Percentiles rank a stretch among this genome's conserved stretches.
phyloP scores from a whole-genome alignment of 1,284 basidiomycete species.

The Sporisorium iseilematis-ciliati region DNA sequence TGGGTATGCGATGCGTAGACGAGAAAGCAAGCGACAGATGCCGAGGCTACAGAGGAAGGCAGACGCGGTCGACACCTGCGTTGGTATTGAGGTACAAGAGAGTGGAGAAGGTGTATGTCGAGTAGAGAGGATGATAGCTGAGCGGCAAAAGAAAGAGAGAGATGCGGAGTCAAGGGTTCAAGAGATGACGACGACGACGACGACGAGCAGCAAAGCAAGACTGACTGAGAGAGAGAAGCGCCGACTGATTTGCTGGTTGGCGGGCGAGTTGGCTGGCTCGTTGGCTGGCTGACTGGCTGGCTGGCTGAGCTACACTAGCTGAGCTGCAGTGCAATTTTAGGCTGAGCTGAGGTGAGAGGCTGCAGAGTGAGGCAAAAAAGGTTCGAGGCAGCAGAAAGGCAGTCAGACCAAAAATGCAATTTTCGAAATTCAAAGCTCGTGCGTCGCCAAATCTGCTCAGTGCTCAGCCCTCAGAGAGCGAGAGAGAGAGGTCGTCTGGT shows the following conservation, averaged over 20 bases:
- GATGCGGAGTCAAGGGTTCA: not conserved
- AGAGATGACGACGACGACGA: conserved; percentile 17
- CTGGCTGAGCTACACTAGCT: conserved; percentile 3
- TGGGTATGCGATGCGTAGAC: not conserved
- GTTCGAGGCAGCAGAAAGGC: conserved; percentile 1
- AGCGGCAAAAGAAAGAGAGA: not conserved
- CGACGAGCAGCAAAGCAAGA: not conserved
- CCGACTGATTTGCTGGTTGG: no score
- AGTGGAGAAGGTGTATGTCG: not conserved
- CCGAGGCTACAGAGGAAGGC: not conserved
- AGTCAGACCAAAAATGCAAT: not conserved
- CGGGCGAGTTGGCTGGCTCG: not conserved
- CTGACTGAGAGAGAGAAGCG: not conserved
- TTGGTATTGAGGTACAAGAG: no score
- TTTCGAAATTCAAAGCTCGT: no score
- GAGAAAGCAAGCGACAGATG: not conserved
- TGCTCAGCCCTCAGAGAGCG: no score
- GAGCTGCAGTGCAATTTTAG: not conserved
- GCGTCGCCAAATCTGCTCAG: no score
- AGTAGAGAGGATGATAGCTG: not conserved
- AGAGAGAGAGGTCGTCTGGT: conserved; percentile 1
- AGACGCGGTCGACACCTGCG: not conserved
- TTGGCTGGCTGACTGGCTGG: not conserved
- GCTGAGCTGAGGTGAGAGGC: not conserved
- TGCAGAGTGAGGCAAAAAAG: not conserved